These are phyloP conservation scores for Lignosus rhinocerotis DNA, from an alignment of 1,284 basidiomycete species.

Conservation along the genomic window DNA sequence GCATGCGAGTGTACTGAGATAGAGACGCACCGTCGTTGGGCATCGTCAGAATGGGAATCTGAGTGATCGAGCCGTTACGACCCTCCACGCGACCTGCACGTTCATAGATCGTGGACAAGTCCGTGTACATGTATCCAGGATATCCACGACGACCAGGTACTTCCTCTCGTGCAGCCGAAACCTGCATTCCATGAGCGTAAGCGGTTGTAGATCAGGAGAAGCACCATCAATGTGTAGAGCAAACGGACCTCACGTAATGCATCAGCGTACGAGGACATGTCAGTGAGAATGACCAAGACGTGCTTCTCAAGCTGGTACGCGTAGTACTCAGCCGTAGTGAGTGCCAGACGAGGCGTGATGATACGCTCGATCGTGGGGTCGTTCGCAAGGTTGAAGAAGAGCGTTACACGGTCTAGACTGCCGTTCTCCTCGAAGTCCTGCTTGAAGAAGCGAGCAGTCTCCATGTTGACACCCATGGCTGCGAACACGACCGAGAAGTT, in stretches of 20 bases:
- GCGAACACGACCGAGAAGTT: slow-evolving; percentile 99
- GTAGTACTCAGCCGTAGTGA: slow-evolving; percentile 99
- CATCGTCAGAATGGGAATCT: slow-evolving; percentile 99
- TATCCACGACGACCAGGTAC: slow-evolving; percentile 99
- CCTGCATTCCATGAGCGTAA: slow-evolving; percentile 43
- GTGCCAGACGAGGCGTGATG: slow-evolving; percentile 96
- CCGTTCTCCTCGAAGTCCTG: slow-evolving; percentile 99
- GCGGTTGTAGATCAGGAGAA: background rate
- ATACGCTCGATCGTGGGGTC: slow-evolving; percentile 99
- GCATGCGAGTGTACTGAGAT: slow-evolving; percentile 2
- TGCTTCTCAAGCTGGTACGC: slow-evolving; percentile 99
- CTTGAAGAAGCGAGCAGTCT: slow-evolving; percentile 99
- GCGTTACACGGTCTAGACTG: slow-evolving; percentile 94
- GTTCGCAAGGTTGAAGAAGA: slow-evolving; percentile 99
- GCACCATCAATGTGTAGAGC: background rate
- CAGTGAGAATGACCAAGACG: slow-evolving; percentile 97
- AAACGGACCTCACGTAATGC: slow-evolving; percentile 85
- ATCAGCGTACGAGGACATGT: slow-evolving; percentile 99
- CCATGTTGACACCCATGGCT: slow-evolving; percentile 99
- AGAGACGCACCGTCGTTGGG: slow-evolving; percentile 88
- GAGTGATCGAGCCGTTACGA: slow-evolving; percentile 98
- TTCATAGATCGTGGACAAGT: slow-evolving; percentile 98
- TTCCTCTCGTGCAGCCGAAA: slow-evolving; percentile 98
- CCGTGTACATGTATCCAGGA: slow-evolving; percentile 99
- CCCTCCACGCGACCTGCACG: slow-evolving; percentile 98